Conservation (phyloP, 176 grass and related monocot genomes). For the Aechmea fasciata region DNA sequence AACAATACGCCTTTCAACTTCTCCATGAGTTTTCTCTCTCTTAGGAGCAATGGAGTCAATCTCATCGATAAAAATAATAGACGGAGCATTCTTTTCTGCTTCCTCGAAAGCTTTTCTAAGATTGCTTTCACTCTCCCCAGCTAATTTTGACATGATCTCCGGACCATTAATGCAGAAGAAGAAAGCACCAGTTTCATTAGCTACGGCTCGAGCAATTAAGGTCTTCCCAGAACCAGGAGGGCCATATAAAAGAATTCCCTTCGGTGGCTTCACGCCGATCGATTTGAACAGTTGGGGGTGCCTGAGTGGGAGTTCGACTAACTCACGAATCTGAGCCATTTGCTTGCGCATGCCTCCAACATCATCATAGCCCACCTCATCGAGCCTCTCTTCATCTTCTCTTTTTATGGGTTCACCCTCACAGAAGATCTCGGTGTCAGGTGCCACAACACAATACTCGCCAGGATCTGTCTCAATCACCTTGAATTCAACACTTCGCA, state of each 20-base stretch:
- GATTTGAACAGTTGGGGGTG: conserved; percentile 52
- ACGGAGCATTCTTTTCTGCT: conserved; percentile 52
- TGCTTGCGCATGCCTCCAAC: conserved; percentile 57
- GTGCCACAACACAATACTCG: conserved; percentile 34
- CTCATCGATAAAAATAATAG: conserved; percentile 66
- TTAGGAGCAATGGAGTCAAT: conserved; percentile 45
- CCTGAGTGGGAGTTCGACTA: conserved; percentile 51
- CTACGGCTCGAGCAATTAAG: conserved; percentile 42
- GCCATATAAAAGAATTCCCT: conserved; percentile 48
- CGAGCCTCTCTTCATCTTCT: conserved; percentile 49
- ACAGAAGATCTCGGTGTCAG: conserved; percentile 36
- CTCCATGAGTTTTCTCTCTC: conserved; percentile 48
- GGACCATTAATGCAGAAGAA: conserved; percentile 61
- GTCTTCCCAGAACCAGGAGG: conserved; percentile 51
- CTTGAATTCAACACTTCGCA: conserved; percentile 57
- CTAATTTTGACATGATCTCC: conserved; percentile 60
- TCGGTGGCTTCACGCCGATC: conserved; percentile 53
- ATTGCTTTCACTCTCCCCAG: conserved; percentile 56
- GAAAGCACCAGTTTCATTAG: conserved; percentile 48
- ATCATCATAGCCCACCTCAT: conserved; percentile 48
- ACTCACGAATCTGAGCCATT: conserved; percentile 45
- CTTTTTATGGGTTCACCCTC: conserved; percentile 41
- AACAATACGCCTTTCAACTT: conserved; percentile 52
- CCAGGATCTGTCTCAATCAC: conserved; percentile 33
- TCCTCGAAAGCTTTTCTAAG: conserved; percentile 56